Conservation (phyloP, 371 early-diverging fungal genomes). For the Mucor lusitanicus region DNA sequence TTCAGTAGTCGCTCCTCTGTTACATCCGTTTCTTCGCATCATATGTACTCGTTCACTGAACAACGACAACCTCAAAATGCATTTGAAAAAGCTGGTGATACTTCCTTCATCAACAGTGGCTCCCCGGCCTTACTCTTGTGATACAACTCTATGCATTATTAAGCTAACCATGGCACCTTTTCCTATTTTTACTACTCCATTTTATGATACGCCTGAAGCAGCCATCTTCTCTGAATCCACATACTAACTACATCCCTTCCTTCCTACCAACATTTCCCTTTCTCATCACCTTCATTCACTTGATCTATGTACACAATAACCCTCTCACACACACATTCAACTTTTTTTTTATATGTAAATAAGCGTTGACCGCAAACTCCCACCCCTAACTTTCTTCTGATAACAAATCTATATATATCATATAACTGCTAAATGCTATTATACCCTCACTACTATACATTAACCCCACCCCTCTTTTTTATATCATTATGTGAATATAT, state of each 20-base stretch:
- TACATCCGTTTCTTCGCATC: constrained; percentile 3
- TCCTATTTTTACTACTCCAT: background rate
- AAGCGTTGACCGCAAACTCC: constrained; percentile 9
- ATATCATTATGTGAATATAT: constrained; percentile 9
- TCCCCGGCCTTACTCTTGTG: background rate
- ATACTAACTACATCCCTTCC: background rate
- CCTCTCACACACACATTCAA: constrained; percentile 2
- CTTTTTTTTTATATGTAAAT: constrained; percentile 12
- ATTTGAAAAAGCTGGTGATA: constrained; percentile 6
- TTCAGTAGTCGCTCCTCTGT: constrained; percentile 17
- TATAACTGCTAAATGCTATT: background rate
- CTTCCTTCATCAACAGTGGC: background rate
- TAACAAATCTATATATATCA: background rate
- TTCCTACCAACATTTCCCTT: background rate
- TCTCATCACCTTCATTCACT: background rate
- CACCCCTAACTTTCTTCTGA: background rate
- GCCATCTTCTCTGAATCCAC: background rate
- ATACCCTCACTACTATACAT: background rate
- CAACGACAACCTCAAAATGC: background rate
- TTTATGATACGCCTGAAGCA: background rate
- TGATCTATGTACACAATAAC: background rate
- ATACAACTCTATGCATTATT: background rate
- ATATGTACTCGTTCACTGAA: background rate
- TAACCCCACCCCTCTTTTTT: background rate
- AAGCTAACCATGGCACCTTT: constrained; percentile 2